Base-by-base conservation (phyloP, 257 asterid genomes). In the Vinca minor region DNA sequence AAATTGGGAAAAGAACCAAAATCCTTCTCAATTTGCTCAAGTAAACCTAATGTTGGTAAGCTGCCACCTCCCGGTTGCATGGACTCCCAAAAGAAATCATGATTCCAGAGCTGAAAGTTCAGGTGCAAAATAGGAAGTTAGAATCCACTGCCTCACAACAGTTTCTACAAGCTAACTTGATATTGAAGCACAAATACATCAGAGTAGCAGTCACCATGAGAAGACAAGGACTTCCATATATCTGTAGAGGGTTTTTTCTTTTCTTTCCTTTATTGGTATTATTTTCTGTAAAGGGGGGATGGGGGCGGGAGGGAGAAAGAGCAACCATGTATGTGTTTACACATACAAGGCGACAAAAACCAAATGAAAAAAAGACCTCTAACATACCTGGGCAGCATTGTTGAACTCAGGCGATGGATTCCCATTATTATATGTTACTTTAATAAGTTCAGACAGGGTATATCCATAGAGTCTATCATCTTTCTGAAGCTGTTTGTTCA, bases 41-140 rank as follows among this genome's bases (percentile, higher is more conserved):
- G 89, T 59, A 91, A 79, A 63, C 96, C 87, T 65, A 78, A 17
- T 36, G 81, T 82, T 41, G 98, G 98, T 83, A 69, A 72, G 70
- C 74, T 78, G 49, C 95, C 95, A 4, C 96, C 98, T 63, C 95
- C 95, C 23, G 96, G 96, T 73, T 84, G 85, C 96, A 91, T 88
- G 60, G 96, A 88, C 64, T 87, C 96, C 96, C 96, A 91, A 75
- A 88, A 91, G 82, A 88, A 91, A 79, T 91, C 88, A 77, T 91
- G 96, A 80, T 91, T 91, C 98, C 98, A 91, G 29, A 88, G 88
- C 98, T 91, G 59, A 66, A 59, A 45, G 69, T 11, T 64, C 56
- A 55, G 61, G 60, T 65, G 67, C 42, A 49, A 26, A 42, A 35
- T 39, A 35, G 48, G 61, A 49, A 65, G 69, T 59, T 25, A 70